Conservation (phyloP, 306 rosid genomes). For the Quillaja saponaria region DNA sequence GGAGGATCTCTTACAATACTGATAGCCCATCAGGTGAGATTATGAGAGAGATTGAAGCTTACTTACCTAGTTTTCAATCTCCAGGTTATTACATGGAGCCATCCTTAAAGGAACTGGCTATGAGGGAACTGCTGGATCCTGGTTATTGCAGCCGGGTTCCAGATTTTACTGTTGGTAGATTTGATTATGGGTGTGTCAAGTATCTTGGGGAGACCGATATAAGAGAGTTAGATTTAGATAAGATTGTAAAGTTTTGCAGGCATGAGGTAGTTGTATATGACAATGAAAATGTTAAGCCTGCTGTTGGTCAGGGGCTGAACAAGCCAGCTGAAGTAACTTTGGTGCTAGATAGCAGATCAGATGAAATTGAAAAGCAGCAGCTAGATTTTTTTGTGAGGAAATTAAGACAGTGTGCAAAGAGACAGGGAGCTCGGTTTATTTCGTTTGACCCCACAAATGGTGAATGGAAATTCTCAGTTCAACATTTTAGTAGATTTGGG, state of each 20-base stretch:
- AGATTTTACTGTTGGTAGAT: constrained; percentile 73
- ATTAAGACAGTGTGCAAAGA: constrained; percentile 53
- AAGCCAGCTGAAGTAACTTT: constrained; percentile 92
- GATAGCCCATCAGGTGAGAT: constrained; percentile 24
- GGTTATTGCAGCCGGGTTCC: constrained; percentile 68
- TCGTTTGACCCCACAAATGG: constrained; percentile 65
- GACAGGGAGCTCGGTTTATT: constrained; percentile 74
- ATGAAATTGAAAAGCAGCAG: constrained; percentile 37
- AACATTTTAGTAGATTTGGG: constrained; percentile 95
- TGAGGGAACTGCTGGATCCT: constrained; percentile 53
- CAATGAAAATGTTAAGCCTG: constrained; percentile 72
- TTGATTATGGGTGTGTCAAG: constrained; percentile 75
- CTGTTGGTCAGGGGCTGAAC: constrained; percentile 79
- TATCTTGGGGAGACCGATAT: constrained; percentile 69
- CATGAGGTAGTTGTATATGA: constrained; percentile 73
- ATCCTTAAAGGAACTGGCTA: constrained; percentile 55
- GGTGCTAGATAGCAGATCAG: constrained; percentile 41
- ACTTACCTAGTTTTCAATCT: constrained; percentile 50
- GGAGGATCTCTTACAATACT: constrained; percentile 41
- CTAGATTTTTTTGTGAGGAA: constrained; percentile 41
- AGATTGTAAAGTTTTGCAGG: constrained; percentile 62
- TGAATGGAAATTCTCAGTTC: constrained; percentile 82
- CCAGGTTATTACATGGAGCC: constrained; percentile 64
- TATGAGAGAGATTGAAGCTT: constrained; percentile 40
- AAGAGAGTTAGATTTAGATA: constrained; percentile 57